phyloP scores from a whole-genome alignment of 2,329 filamentous ascomycete species.

The Trichoderma atroviride region DNA sequence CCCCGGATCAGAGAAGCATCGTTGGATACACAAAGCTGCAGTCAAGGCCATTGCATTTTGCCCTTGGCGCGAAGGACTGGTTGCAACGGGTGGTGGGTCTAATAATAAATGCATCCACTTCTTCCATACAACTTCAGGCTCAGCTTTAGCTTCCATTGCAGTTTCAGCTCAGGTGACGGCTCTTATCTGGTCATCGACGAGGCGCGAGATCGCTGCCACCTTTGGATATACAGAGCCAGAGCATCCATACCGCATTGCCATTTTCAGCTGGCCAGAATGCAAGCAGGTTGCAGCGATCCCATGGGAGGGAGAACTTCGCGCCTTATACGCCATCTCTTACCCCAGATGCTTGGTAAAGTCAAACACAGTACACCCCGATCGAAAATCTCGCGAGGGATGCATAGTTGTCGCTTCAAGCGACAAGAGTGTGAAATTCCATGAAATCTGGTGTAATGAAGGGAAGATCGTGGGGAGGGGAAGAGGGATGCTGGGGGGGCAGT shows the following conservation, averaged over 20 bases:
- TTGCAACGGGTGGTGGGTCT: slow-evolving; percentile 90
- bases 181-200: slow-evolving; percentile 83
- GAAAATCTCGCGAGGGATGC: slow-evolving; percentile 53
- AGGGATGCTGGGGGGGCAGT: slow-evolving; percentile 76
- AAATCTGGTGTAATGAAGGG: slow-evolving; percentile 74
- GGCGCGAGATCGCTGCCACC: slow-evolving; percentile 86
- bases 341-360: slow-evolving; percentile 53
- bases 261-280: slow-evolving; percentile 94
- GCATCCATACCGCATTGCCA: slow-evolving; percentile 83
- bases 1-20: slow-evolving; percentile 65
- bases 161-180: slow-evolving; percentile 93
- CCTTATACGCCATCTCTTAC: slow-evolving; percentile 86
- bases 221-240: slow-evolving; percentile 93
- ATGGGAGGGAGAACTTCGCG: slow-evolving; percentile 77
- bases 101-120: slow-evolving; percentile 97
- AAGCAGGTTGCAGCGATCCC: slow-evolving; percentile 82
- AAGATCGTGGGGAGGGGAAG: slow-evolving; percentile 55
- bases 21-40: slow-evolving; percentile 79
- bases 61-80: slow-evolving; percentile 83
- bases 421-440: slow-evolving; percentile 91
- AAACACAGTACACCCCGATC: slow-evolving; percentile 33
- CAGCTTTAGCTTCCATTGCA: slow-evolving; percentile 84
- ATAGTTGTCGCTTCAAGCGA: slow-evolving; percentile 92
- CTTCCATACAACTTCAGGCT: slow-evolving; percentile 82
- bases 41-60: slow-evolving; percentile 98